phyloP scores from a whole-genome alignment of 768 basidiomycete genomes.

The Leccinum rimulosum region DNA sequence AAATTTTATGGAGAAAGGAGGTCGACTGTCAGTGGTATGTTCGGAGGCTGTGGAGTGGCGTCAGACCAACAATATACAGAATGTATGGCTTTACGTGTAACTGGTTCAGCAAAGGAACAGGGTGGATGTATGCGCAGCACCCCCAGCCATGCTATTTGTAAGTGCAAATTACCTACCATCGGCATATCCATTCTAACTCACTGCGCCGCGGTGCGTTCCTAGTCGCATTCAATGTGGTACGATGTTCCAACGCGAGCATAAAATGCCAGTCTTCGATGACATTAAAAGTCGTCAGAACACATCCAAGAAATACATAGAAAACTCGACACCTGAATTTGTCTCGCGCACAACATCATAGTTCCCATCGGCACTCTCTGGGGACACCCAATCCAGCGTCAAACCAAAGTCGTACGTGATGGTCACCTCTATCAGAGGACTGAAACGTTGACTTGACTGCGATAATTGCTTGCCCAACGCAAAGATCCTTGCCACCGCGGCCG shows the following conservation, averaged over 20 bases:
- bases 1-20: background rate
- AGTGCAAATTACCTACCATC: background rate
- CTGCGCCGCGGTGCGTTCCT: background rate
- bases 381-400: slow-evolving; percentile 23
- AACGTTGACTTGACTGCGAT: background rate
- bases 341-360: slow-evolving; percentile 23
- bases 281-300: background rate
- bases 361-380: slow-evolving; percentile 29
- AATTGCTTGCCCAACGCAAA: slow-evolving; percentile 1
- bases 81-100: too few relatives aligned
- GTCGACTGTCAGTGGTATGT: too few relatives aligned
- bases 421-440: background rate
- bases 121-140: background rate
- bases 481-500: slow-evolving; percentile 25
- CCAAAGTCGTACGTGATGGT: slow-evolving; percentile 24
- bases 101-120: background rate
- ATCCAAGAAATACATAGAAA: background rate
- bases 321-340: background rate
- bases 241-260: slow-evolving; percentile 11
- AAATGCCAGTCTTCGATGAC: background rate
- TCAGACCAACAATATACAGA: too few relatives aligned
- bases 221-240: background rate
- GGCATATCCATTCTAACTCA: background rate
- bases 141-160: background rate
- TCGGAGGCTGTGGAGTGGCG: background rate